Base-by-base conservation (phyloP, 2,329 filamentous ascomycete species). In the Arthrobotrys megalospora region DNA sequence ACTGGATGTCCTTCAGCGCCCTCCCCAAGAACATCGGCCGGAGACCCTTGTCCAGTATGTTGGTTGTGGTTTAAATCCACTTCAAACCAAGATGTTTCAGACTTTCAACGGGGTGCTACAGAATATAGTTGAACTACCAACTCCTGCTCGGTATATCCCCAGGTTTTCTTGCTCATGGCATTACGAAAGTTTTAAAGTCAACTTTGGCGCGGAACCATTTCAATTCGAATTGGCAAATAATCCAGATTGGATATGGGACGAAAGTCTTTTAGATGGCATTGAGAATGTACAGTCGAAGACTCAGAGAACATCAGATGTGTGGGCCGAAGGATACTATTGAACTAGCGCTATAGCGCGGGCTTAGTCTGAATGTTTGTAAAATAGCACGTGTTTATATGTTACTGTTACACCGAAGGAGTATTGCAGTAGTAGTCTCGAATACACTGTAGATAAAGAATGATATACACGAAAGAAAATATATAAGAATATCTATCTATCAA, bases 121-220 rank as follows among this genome's bases (percentile, higher is more conserved):
- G n/a, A 36, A 58, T 11, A 34, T 34, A 16, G 34, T 50, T 1
- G 14, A 60, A 36, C 1, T 48, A n/a, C n/a, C 8, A 21, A 28
- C 14, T 1, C 11, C 47, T 21, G 16, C 3, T 14, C 62, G 62
- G 28, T 75, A 53, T 28, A 45, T 48, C 10, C 70, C 70, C 24
- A 1, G 3, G 11, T 14, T 62, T n/a, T 0, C 16, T 62, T 63
- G 21, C 1, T 21, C 3, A 11, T 68, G 12, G 21, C 24, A 11
- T 24, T 45, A 67, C 10, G 32, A 48, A 3, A 38, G 16, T 7
- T 32, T 68, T 8, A 66, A 19, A 36, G 2, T 68, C 19, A 75
- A 75, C 21, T 75, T 67, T 28, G 70, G 70, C 7, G 52, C 24
- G 6, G 41, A 62, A 21, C 62, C 38, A 4, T 75, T 68, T 19